Evolutionary conservation across 306 rosid genomes (phyloP).

Genomic region (Vigna trinervia): DNA sequence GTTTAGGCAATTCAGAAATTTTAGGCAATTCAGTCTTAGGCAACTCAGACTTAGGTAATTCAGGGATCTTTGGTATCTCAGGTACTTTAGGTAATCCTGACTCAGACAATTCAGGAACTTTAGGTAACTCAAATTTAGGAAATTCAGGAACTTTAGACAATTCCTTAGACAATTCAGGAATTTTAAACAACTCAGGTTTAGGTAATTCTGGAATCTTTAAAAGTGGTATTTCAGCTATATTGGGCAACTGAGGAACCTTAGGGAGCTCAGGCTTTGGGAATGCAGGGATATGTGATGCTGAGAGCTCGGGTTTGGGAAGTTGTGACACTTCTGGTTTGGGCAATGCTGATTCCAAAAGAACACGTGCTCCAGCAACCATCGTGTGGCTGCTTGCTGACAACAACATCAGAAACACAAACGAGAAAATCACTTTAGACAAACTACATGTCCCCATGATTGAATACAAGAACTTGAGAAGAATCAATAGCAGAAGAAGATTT

Average conservation of each 20-base stretch:
- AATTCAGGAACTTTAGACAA: background rate
- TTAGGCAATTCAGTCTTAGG: too few species aligned
- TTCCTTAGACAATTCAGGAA: background rate
- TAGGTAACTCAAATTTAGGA: background rate
- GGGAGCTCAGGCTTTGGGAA: background rate
- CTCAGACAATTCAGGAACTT: background rate
- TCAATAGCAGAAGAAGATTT: background rate
- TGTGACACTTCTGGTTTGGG: background rate
- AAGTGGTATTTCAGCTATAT: too few species aligned
- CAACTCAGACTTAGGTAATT: background rate
- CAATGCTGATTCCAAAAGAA: conserved; percentile 24
- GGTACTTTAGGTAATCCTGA: background rate
- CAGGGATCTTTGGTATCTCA: background rate
- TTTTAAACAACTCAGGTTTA: too few species aligned
- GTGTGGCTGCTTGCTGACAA: conserved; percentile 8
- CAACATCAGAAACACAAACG: conserved; percentile 30
- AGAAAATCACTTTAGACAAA: conserved; percentile 3
- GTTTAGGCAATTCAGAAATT: background rate
- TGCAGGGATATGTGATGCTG: background rate
- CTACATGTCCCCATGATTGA: conserved; percentile 36
- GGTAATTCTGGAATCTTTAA: background rate
- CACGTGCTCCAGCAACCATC: conserved; percentile 43
- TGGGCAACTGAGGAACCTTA: background rate
- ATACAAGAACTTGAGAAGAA: background rate
- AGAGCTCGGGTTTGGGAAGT: background rate